These are phyloP conservation scores for Aspergillus sp. DNA, from an alignment of 2,329 filamentous ascomycete species.

Conservation along the genomic window DNA sequence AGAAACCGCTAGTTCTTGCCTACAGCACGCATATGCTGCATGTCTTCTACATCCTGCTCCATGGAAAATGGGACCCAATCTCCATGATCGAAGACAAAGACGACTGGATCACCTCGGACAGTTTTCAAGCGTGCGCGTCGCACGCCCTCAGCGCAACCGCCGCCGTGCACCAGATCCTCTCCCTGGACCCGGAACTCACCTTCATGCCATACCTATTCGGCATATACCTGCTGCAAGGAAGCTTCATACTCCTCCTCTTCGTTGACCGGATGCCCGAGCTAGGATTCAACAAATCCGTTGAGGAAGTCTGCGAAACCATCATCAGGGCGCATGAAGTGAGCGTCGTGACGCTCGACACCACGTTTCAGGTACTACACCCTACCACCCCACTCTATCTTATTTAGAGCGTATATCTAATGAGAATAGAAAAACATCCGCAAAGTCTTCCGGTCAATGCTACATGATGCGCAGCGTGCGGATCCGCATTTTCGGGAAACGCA, in stretches of 20 bases:
- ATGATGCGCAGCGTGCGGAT: slow-evolving; percentile 8
- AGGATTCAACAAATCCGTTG: slow-evolving; percentile 9
- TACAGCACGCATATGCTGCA: slow-evolving; percentile 11
- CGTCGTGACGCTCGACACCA: slow-evolving; percentile 9
- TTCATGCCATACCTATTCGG: slow-evolving; percentile 12
- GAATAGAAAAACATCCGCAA: slow-evolving; percentile 9
- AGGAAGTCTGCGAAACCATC: slow-evolving; percentile 11
- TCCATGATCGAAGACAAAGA: slow-evolving; percentile 14
- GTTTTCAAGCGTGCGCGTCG: slow-evolving; percentile 8
- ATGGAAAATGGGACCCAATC: slow-evolving; percentile 9
- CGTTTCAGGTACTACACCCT: slow-evolving; percentile 4
- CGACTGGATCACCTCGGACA: slow-evolving; percentile 12
- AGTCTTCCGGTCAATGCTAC: slow-evolving; percentile 11
- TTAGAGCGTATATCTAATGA: background rate
- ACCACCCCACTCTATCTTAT: background rate
- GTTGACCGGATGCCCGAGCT: slow-evolving; percentile 10
- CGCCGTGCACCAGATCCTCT: slow-evolving; percentile 9
- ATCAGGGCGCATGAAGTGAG: slow-evolving; percentile 12
- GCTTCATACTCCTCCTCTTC: slow-evolving; percentile 8
- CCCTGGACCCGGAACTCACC: slow-evolving; percentile 8
- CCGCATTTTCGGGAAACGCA: slow-evolving; percentile 9
- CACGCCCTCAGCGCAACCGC: slow-evolving; percentile 9
- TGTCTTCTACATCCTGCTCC: slow-evolving; percentile 8
- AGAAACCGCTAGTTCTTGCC: slow-evolving; percentile 5
- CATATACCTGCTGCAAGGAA: slow-evolving; percentile 9